Evolutionary conservation across 75 land plant species (phyloP).

Genomic region (Cupressus sempervirens): DNA sequence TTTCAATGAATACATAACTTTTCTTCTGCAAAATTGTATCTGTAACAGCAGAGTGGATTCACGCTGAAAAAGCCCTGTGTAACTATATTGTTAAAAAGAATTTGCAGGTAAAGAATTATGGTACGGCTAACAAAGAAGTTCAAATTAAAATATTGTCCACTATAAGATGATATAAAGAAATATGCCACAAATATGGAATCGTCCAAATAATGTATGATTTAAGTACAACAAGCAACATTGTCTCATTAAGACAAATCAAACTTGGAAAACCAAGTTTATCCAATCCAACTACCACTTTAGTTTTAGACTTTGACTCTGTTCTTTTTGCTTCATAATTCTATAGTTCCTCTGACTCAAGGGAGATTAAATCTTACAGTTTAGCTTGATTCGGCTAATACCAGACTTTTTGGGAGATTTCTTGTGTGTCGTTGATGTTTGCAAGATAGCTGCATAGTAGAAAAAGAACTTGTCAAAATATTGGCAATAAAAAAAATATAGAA

Average conservation of each 20-base stretch:
- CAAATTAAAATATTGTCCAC: not conserved
- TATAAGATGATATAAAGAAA: not conserved
- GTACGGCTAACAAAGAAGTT: not conserved
- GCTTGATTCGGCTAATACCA: constrained; percentile 64
- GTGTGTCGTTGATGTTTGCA: constrained; percentile 62
- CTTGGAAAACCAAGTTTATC: not conserved
- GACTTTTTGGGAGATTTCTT: constrained; percentile 60
- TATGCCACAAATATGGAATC: not conserved
- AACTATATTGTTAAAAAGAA: not conserved
- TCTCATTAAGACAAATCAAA: not conserved
- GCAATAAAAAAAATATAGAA: not conserved
- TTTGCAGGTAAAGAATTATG: not conserved
- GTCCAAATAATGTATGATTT: not conserved
- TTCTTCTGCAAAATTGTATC: not conserved
- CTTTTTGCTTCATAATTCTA: not conserved
- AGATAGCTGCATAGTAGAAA: constrained; percentile 56
- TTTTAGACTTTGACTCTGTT: not conserved
- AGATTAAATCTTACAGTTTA: constrained; percentile 63
- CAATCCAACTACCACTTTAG: not conserved
- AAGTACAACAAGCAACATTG: not conserved
- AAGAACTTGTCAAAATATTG: not conserved
- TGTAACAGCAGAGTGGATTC: not conserved
- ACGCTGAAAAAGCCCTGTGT: not conserved
- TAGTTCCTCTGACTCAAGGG: not conserved
- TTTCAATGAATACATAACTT: not conserved